phyloP scores from a whole-genome alignment of 163 green algal species.

The Coccomyxa subellipsoidea region DNA sequence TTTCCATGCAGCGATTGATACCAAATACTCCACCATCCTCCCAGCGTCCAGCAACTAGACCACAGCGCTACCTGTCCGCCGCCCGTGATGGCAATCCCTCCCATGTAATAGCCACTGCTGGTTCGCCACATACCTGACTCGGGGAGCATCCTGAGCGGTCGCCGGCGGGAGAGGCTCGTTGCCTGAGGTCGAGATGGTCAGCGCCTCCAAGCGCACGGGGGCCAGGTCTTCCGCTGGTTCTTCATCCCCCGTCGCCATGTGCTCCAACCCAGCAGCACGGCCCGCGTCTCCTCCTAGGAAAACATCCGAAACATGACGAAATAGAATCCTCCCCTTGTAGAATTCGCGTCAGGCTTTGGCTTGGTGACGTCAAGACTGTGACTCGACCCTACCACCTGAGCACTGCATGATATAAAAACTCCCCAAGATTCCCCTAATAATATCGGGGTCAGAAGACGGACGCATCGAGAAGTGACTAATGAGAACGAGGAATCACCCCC shows the following conservation, averaged over 20 bases:
- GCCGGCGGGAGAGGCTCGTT: not conserved
- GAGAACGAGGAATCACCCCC: no score
- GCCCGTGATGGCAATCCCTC: not conserved
- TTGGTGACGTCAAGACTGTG: no score
- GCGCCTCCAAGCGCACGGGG: not conserved
- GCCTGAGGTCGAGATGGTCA: not conserved
- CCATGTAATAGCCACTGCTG: not conserved
- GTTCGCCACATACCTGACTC: not conserved
- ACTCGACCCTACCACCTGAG: no score
- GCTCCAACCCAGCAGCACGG: not conserved
- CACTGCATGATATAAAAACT: no score
- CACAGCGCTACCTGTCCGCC: not conserved
- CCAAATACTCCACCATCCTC: not conserved
- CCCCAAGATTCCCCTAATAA: no score
- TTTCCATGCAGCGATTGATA: not conserved
- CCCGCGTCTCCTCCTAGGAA: no score
- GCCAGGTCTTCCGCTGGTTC: not conserved
- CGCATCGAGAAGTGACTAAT: no score
- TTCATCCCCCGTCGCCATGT: not conserved
- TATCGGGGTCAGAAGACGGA: no score
- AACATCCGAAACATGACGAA: no score
- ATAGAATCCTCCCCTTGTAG: no score
- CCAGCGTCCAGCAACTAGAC: not conserved
- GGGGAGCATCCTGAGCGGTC: not conserved
- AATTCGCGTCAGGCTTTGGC: no score